phyloP scores from a whole-genome alignment of 257 asterid species.

The Ligustrum vulgare region DNA sequence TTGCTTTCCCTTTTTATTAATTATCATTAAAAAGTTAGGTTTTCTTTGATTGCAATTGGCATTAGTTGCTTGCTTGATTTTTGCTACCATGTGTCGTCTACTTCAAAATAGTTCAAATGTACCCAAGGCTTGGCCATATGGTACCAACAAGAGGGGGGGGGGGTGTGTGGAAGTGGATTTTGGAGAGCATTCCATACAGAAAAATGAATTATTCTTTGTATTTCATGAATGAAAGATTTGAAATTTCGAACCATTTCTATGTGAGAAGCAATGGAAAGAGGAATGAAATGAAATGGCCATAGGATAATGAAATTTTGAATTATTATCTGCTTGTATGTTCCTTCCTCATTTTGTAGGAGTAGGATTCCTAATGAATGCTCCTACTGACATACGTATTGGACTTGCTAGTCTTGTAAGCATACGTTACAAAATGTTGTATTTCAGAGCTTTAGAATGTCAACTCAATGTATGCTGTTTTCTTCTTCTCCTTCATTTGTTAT shows the following conservation, averaged over 20 bases:
- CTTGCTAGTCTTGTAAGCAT: neutral
- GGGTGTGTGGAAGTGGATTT: no score
- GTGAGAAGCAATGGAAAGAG: neutral
- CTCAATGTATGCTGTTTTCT: neutral
- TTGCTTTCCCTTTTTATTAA: neutral
- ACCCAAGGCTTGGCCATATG: neutral
- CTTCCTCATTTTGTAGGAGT: neutral
- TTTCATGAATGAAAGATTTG: no score
- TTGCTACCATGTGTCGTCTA: constrained; percentile 1
- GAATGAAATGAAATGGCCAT: neutral
- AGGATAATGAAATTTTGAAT: neutral
- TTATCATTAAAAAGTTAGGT: neutral
- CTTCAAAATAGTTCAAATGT: neutral
- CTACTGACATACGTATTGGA: neutral
- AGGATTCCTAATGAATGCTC: neutral
- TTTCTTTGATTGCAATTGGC: no score
- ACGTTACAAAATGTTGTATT: neutral
- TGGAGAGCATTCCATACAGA: neutral
- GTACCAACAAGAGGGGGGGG: neutral
- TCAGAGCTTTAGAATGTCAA: neutral
- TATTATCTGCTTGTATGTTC: neutral
- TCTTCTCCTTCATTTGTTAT: neutral
- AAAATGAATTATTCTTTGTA: neutral
- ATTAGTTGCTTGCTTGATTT: no score
- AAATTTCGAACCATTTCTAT: neutral